phyloP scores from a whole-genome alignment of 2,329 filamentous ascomycete genomes.

The Emergomyces africanus region DNA sequence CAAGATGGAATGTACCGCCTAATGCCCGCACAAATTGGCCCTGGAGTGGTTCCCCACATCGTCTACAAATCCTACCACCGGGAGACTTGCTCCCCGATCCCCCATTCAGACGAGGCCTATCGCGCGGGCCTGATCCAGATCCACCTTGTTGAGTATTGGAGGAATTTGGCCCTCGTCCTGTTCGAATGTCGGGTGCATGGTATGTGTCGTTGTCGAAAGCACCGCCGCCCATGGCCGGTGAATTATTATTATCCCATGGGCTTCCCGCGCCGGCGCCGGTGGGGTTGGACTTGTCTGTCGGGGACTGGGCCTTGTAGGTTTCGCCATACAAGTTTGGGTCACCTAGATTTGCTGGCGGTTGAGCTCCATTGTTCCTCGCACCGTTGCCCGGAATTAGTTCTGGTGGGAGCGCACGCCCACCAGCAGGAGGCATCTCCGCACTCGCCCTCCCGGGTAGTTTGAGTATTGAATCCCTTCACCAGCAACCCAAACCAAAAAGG shows the following conservation, averaged over 20 bases:
- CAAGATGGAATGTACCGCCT: conserved; percentile 87
- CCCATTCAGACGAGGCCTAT: conserved; percentile 25
- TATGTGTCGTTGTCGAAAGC: conserved; percentile 14
- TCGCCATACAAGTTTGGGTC: conserved; percentile 19
- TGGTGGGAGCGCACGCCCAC: conserved; percentile 28
- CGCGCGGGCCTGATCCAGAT: conserved; percentile 21
- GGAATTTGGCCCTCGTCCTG: conserved; percentile 21
- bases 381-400: conserved; percentile 32
- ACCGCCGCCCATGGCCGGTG: conserved; percentile 6
- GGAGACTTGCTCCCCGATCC: conserved; percentile 24
- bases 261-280: conserved; percentile 19
- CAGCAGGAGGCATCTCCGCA: conserved; percentile 27
- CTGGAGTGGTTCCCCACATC: conserved; percentile 75
- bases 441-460: neutral
- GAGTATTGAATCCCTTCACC: conserved; percentile 3
- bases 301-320: conserved; percentile 25
- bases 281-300: conserved; percentile 28
- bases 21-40: conserved; percentile 94
- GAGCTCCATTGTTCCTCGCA: conserved; percentile 16
- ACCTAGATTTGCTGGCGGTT: conserved; percentile 24
- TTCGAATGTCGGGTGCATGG: conserved; percentile 19
- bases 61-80: conserved; percentile 53
- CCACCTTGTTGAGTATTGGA: conserved; percentile 19
- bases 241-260: conserved; percentile 18
- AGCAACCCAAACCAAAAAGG: neutral